Base-by-base conservation (phyloP, 306 rosid genomes). In the Malus fusca region DNA sequence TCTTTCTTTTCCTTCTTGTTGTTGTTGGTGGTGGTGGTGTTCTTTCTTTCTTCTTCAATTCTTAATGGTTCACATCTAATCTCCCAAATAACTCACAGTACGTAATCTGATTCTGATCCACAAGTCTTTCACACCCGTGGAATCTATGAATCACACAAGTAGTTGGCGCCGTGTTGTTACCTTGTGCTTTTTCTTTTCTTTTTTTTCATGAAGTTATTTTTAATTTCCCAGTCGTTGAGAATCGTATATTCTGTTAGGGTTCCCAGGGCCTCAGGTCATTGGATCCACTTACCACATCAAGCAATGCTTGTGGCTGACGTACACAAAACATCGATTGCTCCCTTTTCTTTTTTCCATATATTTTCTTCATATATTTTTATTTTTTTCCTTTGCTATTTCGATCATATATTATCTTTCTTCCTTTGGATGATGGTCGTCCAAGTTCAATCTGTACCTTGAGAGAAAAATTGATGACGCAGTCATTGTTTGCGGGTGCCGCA, bases 401-500 rank as follows among this genome's bases (percentile, higher is more conserved):
- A 37, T 13, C 33, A 48, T 48, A 48, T 48, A 15, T 48, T 48
- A 5, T 15, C 55, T 48, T 48, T 48, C 8, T 48, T 15, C 55
- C 55, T 48, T 48, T 17, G 44, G 44, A 8, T 42, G 44, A 48
- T 17, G 8, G 5, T 48, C 55, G 55, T 48, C 55, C 21, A 48
- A 48, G 55, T 15, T 48, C 55, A 48, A 48, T 48, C 55, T 18
- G 53, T 48, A 48, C 17, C 55, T 4, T 48, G 66, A 13, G 19
- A 6, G 22, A 31, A 18, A 17, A 31, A 31, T 28, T 12, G 56
- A 72, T 10, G 43, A 61, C 62, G 31, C 68, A 80, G 88, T 85
- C 93, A 82, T 89, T 82, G 83, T 82, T 91, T 91, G 98, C 97
- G 72, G 97, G 83, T 83, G 98, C 98, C 85, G 93, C 98, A 91